Evolutionary conservation across 2,329 filamentous ascomycete genomes (phyloP).

Genomic region (Fusarium agapanthi): DNA sequence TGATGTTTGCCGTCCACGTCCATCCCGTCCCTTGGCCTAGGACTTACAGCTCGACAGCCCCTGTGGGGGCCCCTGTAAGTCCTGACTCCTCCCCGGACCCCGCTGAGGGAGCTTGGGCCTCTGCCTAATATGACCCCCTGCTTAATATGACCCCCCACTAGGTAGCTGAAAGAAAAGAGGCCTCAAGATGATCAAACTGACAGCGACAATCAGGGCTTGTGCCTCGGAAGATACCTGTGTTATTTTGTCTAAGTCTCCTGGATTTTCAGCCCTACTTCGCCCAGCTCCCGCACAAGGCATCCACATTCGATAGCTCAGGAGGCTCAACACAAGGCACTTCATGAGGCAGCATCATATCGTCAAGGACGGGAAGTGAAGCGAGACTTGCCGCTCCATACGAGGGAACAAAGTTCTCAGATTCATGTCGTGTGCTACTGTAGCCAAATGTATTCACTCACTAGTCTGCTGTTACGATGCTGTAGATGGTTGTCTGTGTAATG

Average conservation of each 20-base stretch:
- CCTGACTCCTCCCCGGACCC: background rate
- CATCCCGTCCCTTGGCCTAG: background rate
- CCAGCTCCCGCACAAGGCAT: background rate
- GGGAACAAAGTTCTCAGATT: background rate
- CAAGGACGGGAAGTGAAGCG: background rate
- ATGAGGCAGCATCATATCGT: background rate
- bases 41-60: background rate
- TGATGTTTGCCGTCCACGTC: background rate
- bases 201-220: background rate
- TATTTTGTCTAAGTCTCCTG: background rate
- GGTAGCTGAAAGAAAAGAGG: background rate
- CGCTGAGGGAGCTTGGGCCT: conserved; percentile 11
- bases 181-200: background rate
- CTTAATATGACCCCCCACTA: background rate
- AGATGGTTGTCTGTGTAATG: background rate
- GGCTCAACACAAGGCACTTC: background rate
- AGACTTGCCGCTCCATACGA: background rate
- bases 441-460: background rate
- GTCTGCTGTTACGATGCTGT: background rate
- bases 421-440: background rate
- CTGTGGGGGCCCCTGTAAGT: background rate
- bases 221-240: background rate
- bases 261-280: conserved; percentile 11
- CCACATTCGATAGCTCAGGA: background rate
- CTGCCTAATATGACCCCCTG: background rate